Evolutionary conservation across 2,329 filamentous ascomycete genomes (phyloP).

Genomic region (Byssothecium circinans): DNA sequence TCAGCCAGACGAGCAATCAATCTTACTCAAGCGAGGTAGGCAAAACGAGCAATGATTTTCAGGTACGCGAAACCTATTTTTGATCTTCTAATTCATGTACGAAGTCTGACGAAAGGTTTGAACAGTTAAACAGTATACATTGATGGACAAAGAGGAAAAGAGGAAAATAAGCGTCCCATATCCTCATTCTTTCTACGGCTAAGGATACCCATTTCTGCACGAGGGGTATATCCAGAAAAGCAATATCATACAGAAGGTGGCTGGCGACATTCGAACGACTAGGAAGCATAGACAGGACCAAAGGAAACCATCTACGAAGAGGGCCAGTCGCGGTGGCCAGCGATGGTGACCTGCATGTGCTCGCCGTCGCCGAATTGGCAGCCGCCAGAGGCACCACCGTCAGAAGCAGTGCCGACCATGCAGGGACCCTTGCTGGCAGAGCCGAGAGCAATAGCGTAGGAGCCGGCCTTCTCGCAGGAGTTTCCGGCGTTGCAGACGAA

Average conservation of each 20-base stretch:
- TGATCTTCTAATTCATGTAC: constrained; percentile 13
- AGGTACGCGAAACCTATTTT: constrained; percentile 9
- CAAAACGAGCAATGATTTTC: not conserved
- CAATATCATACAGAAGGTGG: constrained; percentile 19
- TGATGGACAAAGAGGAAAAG: constrained; percentile 6
- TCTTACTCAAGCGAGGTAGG: not conserved
- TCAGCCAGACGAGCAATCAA: not conserved
- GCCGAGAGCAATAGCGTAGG: constrained; percentile 43
- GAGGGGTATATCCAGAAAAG: constrained; percentile 26
- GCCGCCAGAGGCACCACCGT: constrained; percentile 33
- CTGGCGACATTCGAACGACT: constrained; percentile 12
- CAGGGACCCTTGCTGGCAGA: constrained; percentile 21
- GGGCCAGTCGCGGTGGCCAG: constrained; percentile 12
- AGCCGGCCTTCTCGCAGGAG: constrained; percentile 28
- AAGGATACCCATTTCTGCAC: constrained; percentile 19
- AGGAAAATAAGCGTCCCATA: constrained; percentile 9
- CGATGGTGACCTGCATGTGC: constrained; percentile 30
- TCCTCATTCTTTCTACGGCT: constrained; percentile 9
- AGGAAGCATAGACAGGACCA: constrained; percentile 21
- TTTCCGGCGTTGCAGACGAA: constrained; percentile 38
- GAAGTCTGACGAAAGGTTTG: constrained; percentile 14
- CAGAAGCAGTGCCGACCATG: constrained; percentile 34
- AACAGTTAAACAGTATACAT: constrained; percentile 34
- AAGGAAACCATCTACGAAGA: constrained; percentile 22
- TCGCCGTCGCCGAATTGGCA: constrained; percentile 36